Conservation (phyloP, 2,329 filamentous ascomycete species). For the Thelonectria blattea region DNA sequence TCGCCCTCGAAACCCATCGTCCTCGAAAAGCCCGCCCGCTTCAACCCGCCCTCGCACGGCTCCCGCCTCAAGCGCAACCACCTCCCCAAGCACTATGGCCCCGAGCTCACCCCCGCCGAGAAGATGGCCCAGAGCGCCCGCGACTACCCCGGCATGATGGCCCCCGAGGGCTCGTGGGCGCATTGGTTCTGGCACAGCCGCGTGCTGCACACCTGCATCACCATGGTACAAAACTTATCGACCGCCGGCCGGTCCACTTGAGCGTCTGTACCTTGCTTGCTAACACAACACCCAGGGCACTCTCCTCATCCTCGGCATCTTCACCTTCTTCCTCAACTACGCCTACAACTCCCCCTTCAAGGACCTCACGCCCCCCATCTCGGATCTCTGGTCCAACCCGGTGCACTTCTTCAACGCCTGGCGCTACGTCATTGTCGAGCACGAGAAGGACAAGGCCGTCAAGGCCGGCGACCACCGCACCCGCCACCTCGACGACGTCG, state of each 20-base stretch:
- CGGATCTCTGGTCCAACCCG: conserved; percentile 73
- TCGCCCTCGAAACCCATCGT: conserved; percentile 64
- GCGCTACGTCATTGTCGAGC: conserved; percentile 75
- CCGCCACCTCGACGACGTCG: conserved; percentile 80
- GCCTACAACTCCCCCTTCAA: conserved; percentile 77
- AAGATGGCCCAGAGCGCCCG: conserved; percentile 68
- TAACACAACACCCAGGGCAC: conserved; percentile 58
- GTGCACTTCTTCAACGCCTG: conserved; percentile 69
- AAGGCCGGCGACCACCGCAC: conserved; percentile 74
- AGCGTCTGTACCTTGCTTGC: neutral
- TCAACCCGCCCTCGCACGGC: conserved; percentile 91
- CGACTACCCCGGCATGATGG: conserved; percentile 89
- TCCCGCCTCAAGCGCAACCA: conserved; percentile 65
- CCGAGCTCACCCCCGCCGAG: conserved; percentile 70
- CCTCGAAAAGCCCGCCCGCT: conserved; percentile 86
- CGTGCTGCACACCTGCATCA: conserved; percentile 80
- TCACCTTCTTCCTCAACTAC: conserved; percentile 81
- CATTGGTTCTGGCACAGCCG: conserved; percentile 84
- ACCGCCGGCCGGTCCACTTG: neutral
- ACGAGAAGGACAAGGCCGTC: conserved; percentile 73
- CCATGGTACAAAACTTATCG: conserved; percentile 79
- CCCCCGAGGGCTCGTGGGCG: conserved; percentile 79
- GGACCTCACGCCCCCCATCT: conserved; percentile 76
- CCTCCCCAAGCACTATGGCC: conserved; percentile 74
- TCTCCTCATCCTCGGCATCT: conserved; percentile 70